phyloP scores from a whole-genome alignment of 768 basidiomycete genomes.

The Suillus subalutaceus region DNA sequence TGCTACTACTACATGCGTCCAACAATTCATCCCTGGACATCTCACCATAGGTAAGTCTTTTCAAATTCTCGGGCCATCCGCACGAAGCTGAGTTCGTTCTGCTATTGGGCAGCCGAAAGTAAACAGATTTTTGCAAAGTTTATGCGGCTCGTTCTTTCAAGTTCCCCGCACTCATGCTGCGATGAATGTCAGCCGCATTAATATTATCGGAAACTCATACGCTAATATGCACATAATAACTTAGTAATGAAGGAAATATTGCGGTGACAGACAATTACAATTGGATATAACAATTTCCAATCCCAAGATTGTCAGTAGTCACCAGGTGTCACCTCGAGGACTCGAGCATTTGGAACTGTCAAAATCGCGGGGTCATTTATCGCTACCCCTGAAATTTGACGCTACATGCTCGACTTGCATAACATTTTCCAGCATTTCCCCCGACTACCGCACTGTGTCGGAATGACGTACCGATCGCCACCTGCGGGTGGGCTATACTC shows the following conservation, averaged over 20 bases:
- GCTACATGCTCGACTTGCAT: not conserved
- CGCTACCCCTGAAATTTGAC: not conserved
- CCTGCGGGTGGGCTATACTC: not conserved
- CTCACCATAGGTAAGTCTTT: not conserved
- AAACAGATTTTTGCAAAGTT: not conserved
- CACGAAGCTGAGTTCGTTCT: slow-evolving; percentile 1
- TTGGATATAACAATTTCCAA: not conserved
- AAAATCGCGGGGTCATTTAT: slow-evolving; percentile 6
- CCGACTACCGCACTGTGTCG: not conserved
- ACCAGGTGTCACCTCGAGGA: not conserved
- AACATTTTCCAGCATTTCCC: not conserved
- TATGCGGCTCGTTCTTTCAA: not conserved
- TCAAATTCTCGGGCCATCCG: not conserved
- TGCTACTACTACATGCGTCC: not conserved
- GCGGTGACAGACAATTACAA: not conserved
- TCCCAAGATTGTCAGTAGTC: too few relatives aligned
- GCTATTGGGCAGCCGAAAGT: not conserved
- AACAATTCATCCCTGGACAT: not conserved
- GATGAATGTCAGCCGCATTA: not conserved
- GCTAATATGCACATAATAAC: not conserved
- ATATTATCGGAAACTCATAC: not conserved
- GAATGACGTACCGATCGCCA: slow-evolving; percentile 4
- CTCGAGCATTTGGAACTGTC: not conserved
- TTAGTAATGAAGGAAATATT: not conserved
- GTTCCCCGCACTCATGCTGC: slow-evolving; percentile 4